Evolutionary conservation across 2,329 filamentous ascomycete genomes (phyloP), one percentile per base, ranked within the genome.

Genomic region (Talaromyces piceae): DNA sequence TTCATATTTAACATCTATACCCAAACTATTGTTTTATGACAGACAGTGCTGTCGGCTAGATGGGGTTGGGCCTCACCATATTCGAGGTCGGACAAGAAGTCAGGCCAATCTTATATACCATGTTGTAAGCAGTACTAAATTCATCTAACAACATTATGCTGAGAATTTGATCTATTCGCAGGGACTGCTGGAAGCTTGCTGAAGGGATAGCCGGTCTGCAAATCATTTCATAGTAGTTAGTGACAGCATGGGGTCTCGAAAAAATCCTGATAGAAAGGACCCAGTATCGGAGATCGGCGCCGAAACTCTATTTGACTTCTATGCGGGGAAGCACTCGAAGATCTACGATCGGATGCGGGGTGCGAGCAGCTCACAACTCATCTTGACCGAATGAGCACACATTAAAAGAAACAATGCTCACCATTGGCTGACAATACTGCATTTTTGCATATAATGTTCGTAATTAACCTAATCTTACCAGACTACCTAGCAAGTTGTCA

Each of bases 91-190:
- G 88, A 4, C 88, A 94, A 65, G 80, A 80, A 61, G 76, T 93
- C 25, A 87, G 94, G 18, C 78, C 83, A 16, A 87, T 89, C 0
- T 94, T 94, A 65, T 93, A 87, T 22, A 73, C 78, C 26, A 87
- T 83, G 18, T 89, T 86, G 79, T 84, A 68, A 50, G 76, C 64
- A 25, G 9, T 5, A 18, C 25, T 20, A 23, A 44, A 39, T 25
- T 16, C 11, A 18, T 43, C n/a, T 9, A 26, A 26, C 20, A 37
- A 58, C 37, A 53, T 47, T 43, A 7, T 49, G 41, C 31, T 11
- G 23, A 47, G 27, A 49, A 79, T 76, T 64, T n/a, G n/a, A n/a
- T n/a, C n/a, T n/a, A n/a, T n/a, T n/a, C n/a, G n/a, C n/a, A n/a
- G n/a, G n/a, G n/a, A n/a, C n/a, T n/a, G n/a, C n/a, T n/a, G n/a